Evolutionary conservation across 805 yeast genomes (phyloP).

Genomic region (Huiozyma naganishii): DNA sequence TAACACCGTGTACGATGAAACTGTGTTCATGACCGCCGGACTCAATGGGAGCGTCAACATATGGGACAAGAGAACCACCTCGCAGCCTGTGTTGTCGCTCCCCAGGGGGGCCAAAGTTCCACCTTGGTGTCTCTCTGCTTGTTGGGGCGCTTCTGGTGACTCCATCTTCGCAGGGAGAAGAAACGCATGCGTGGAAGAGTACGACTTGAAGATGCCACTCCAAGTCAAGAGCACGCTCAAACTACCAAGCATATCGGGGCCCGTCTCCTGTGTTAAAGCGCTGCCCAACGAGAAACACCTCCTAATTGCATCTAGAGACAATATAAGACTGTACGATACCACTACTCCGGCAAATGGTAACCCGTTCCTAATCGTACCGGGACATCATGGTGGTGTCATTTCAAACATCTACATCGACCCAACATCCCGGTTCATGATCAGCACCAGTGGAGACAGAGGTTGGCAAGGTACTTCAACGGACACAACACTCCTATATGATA

Average conservation of each 20-base stretch:
- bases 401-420: conserved; percentile 76
- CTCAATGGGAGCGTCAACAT: conserved; percentile 72
- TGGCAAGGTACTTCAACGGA: conserved; percentile 84
- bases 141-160: conserved; percentile 83
- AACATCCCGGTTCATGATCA: conserved; percentile 75
- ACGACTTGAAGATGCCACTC: conserved; percentile 46
- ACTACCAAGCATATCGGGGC: conserved; percentile 83
- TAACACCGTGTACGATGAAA: conserved; percentile 28
- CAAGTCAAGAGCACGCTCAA: conserved; percentile 48
- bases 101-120: conserved; percentile 58
- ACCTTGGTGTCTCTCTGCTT: conserved; percentile 88
- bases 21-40: conserved; percentile 64
- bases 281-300: conserved; percentile 74
- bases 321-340: conserved; percentile 73
- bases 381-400: conserved; percentile 89
- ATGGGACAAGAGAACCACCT: conserved; percentile 63
- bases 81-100: conserved; percentile 34
- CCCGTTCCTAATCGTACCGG: conserved; percentile 87
- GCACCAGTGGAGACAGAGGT: conserved; percentile 91
- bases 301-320: conserved; percentile 83
- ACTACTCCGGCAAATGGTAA: conserved; percentile 21
- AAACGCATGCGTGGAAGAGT: conserved; percentile 76
- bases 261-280: conserved; percentile 70
- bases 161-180: conserved; percentile 76
- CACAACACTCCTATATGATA: conserved; percentile 71